Conservation (phyloP, 176 grass and related monocot genomes). For the Calamus simplicifolius region DNA sequence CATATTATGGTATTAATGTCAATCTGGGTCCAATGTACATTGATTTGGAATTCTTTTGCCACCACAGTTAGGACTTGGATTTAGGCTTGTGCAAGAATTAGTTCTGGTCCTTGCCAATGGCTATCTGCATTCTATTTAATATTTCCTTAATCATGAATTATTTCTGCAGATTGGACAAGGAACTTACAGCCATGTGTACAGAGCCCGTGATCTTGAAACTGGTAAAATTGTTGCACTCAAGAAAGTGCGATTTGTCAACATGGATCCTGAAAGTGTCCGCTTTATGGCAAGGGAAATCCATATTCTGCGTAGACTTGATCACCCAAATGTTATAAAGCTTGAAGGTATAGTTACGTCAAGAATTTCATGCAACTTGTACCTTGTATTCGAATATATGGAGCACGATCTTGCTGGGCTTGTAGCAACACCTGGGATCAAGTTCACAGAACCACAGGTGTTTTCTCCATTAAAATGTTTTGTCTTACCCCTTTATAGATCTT, state of each 20-base stretch:
- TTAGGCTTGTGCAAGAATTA: too few relatives aligned
- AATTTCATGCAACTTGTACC: constrained; percentile 49
- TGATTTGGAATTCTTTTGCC: too few relatives aligned
- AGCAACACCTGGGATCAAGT: constrained; percentile 31
- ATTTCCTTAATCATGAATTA: neutral
- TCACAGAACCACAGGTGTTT: constrained; percentile 46
- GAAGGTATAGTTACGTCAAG: constrained; percentile 63
- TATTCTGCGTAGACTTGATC: constrained; percentile 46
- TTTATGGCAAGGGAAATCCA: constrained; percentile 81
- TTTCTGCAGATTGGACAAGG: constrained; percentile 54
- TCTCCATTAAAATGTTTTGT: neutral
- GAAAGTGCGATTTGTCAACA: constrained; percentile 63
- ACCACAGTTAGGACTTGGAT: too few relatives aligned
- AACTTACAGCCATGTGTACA: constrained; percentile 76
- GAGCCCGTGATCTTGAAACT: constrained; percentile 47
- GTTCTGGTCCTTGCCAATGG: too few relatives aligned
- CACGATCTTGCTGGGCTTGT: constrained; percentile 43
- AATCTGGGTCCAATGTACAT: too few relatives aligned
- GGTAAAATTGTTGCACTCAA: constrained; percentile 68
- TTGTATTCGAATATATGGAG: constrained; percentile 18
- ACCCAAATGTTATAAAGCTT: constrained; percentile 56
- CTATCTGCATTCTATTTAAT: neutral
- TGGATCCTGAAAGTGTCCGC: constrained; percentile 69
- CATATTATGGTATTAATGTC: too few relatives aligned
- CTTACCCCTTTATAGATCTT: too few relatives aligned